phyloP scores from a whole-genome alignment of 768 basidiomycete species.

The Auricularia auricula-judae region DNA sequence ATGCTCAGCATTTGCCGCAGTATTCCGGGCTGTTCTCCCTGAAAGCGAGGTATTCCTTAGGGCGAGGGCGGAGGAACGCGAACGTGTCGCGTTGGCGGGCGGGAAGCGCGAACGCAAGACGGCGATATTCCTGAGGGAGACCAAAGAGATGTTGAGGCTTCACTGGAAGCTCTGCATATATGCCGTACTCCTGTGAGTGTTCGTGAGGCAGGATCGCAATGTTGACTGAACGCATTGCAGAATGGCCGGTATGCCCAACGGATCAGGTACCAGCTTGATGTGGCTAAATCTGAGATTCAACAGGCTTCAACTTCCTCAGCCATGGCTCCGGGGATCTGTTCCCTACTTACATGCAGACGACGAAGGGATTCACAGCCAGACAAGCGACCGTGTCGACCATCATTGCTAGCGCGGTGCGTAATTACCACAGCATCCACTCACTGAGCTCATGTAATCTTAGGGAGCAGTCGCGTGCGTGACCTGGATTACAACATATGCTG shows the following conservation, averaged over 20 bases:
- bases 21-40: constrained; percentile 54
- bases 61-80: constrained; percentile 34
- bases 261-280: not conserved
- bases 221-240: not conserved
- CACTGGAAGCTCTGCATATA: constrained; percentile 84
- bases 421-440: not conserved
- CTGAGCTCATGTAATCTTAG: constrained; percentile 12
- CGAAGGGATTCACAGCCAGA: constrained; percentile 49
- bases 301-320: constrained; percentile 46
- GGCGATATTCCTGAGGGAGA: constrained; percentile 60
- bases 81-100: constrained; percentile 27
- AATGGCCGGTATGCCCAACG: not conserved
- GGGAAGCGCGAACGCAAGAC: constrained; percentile 35
- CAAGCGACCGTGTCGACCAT: constrained; percentile 68
- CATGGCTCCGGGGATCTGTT: constrained; percentile 47
- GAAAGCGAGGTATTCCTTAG: constrained; percentile 68
- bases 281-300: not conserved
- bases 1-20: constrained; percentile 58
- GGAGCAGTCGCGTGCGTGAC: constrained; percentile 33
- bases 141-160: constrained; percentile 59
- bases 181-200: constrained; percentile 61
- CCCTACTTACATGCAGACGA: constrained; percentile 58
- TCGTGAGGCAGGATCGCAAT: not conserved
- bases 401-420: constrained; percentile 56
- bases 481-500: constrained; percentile 2